Base-by-base conservation (phyloP, 148 eudicot genomes). In the Selenicereus undatus region DNA sequence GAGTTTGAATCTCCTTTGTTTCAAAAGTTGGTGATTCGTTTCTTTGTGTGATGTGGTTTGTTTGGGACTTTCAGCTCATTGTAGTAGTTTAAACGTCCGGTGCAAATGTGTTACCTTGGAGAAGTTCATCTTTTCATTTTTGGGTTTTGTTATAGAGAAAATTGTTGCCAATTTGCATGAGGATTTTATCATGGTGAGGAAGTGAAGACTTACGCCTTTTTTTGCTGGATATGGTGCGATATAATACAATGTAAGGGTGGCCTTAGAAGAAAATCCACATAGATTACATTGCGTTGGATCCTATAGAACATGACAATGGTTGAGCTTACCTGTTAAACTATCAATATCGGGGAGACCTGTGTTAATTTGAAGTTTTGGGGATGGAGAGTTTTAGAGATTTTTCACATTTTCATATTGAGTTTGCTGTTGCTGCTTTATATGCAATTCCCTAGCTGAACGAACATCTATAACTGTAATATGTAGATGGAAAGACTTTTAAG, bases 401-500 rank as follows among this genome's bases (percentile, higher is more conserved):
- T 5, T 6, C 4, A 0, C 43, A 39, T 4, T 56, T 56, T 56
- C 22, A 1, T 56, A 20, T 18, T 56, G 62, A 2, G 62, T 16
- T 56, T 0, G 62, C 22, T 56, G 62, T 5, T 56, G n/a, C 62
- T 56, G 62, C 62, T 18, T 20, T 18, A 17, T 56, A 20, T n/a
- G 18, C 16, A 4, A 20, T 20, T 52, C 8, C 43, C 62, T 56
- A 0, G 62, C 20, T 56, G 62, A 56, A 18, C 7, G 6, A 56
- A 16, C 52, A 11, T 56, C 62, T 16, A 17, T 56, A 16, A 56
- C 22, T 18, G 62, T 56, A 16, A 56, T 56, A 17, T 18, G 14
- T 76, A 76, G 78, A 89, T 87, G 93, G 93, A 9, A 90, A 90
- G 73, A 90, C 93, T 5, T 90, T 90, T 73, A 90, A 90, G 91